phyloP scores from a whole-genome alignment of 2,329 filamentous ascomycete species.

The Elsinoe necatrix region DNA sequence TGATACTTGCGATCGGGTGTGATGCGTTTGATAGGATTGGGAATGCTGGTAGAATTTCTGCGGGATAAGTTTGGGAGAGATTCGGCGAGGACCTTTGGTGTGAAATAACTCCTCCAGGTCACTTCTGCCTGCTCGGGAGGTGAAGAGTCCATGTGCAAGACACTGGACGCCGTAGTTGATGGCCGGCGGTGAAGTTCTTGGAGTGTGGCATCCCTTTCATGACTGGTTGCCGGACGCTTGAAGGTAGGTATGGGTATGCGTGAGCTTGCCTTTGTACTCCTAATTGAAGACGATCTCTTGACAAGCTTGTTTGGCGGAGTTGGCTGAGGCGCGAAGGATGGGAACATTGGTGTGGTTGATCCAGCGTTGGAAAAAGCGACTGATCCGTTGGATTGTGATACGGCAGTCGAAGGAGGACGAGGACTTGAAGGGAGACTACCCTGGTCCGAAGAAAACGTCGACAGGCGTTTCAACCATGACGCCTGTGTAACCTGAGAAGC shows the following conservation, averaged over 20 bases:
- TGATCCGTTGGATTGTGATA: constrained; percentile 55
- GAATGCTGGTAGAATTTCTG: constrained; percentile 29
- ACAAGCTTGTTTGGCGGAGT: constrained; percentile 64
- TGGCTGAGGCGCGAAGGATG: constrained; percentile 31
- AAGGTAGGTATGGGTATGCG: constrained; percentile 58
- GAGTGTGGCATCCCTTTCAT: constrained; percentile 64
- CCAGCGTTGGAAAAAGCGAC: constrained; percentile 38
- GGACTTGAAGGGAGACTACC: constrained; percentile 44
- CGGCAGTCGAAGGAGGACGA: constrained; percentile 56
- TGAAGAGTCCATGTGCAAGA: constrained; percentile 12
- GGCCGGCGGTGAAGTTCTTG: constrained; percentile 32
- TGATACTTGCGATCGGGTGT: constrained; percentile 30
- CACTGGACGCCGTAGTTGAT: constrained; percentile 1
- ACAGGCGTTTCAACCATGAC: constrained; percentile 67
- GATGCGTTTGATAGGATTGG: constrained; percentile 31
- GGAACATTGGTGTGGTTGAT: constrained; percentile 57
- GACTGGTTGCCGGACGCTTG: constrained; percentile 67
- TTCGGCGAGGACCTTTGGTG: constrained; percentile 23
- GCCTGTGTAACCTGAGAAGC: constrained; percentile 34
- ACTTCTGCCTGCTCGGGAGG: constrained; percentile 16
- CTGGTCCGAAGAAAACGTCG: constrained; percentile 45
- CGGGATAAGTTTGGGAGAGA: constrained; percentile 19
- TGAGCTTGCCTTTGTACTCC: constrained; percentile 44
- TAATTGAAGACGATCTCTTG: constrained; percentile 58
- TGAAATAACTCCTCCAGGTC: constrained; percentile 30